A percentile compares a stretch with the other conserved stretches of the same genome.
phyloP scores from a whole-genome alignment of 345 rosid genomes.

The Syzygium oleosum region DNA sequence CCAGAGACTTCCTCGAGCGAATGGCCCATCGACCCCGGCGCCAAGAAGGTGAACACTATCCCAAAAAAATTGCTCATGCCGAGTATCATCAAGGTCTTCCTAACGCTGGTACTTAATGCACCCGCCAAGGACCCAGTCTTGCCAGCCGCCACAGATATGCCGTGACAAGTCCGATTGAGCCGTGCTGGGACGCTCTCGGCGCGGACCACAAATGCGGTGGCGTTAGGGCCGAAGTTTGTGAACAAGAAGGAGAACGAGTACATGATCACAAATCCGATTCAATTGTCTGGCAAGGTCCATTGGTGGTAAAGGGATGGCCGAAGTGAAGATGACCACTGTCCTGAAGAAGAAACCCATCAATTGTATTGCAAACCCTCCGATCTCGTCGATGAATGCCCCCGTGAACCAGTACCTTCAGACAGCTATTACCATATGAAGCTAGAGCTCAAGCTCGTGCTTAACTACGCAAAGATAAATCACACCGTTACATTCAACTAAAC shows the following conservation, averaged over 20 bases:
- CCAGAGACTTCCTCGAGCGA: neutral
- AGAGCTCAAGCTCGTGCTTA: neutral
- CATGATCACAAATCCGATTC: neutral
- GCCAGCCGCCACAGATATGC: neutral
- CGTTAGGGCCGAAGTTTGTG: constrained; percentile 2
- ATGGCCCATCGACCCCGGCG: neutral
- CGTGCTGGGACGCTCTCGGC: constrained; percentile 2
- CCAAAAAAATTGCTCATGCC: neutral
- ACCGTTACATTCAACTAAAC: neutral
- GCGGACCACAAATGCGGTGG: neutral
- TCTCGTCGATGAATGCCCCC: neutral
- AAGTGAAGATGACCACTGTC: constrained; percentile 4
- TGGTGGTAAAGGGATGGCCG: constrained; percentile 1
- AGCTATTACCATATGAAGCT: neutral
- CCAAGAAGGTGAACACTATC: neutral
- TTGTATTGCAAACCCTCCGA: neutral
- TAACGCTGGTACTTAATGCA: neutral
- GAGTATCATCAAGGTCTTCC: neutral
- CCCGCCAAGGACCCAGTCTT: neutral
- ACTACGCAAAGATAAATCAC: neutral
- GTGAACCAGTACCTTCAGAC: neutral
- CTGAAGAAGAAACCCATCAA: constrained; percentile 7
- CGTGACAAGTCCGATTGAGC: constrained; percentile 4
- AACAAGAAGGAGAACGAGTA: neutral
- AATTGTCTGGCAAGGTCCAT: neutral